phyloP scores from a whole-genome alignment of 2,329 filamentous ascomycete genomes.

The Mycosphaerella sp. region DNA sequence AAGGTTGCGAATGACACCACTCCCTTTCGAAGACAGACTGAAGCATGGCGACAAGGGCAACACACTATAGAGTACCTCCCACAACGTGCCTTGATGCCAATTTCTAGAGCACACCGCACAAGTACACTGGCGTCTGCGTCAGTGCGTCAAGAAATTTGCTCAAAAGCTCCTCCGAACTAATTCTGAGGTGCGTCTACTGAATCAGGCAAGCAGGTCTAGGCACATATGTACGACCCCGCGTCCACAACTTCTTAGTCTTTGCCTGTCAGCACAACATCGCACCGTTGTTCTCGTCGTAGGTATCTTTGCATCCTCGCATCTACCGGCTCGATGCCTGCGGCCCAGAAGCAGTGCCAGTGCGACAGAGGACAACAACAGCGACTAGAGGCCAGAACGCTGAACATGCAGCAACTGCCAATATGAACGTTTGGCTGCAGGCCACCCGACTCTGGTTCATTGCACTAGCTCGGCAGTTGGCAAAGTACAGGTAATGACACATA shows the following conservation, averaged over 20 bases:
- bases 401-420: no score
- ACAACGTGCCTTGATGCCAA: background rate
- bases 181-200: background rate
- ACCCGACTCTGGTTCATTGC: no score
- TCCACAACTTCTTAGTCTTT: background rate
- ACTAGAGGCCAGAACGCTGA: no score
- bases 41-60: background rate
- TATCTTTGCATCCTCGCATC: no score
- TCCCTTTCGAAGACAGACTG: background rate
- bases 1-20: background rate
- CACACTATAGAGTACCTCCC: background rate
- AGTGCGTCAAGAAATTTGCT: background rate
- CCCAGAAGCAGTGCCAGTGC: no score
- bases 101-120: background rate
- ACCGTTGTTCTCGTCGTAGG: no score
- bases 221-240: conserved; percentile 4
- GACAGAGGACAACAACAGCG: no score
- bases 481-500: no score
- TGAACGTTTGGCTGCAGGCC: no score
- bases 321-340: no score
- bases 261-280: background rate
- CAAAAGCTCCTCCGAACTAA: background rate
- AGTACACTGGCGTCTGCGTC: background rate
- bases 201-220: conserved; percentile 4
- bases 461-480: no score